Percentiles rank a stretch among this genome's conserved stretches.
These are phyloP conservation scores for Trichopus zeylanicus DNA, from an alignment of 116 monocot genomes.

Conservation along the genomic window DNA sequence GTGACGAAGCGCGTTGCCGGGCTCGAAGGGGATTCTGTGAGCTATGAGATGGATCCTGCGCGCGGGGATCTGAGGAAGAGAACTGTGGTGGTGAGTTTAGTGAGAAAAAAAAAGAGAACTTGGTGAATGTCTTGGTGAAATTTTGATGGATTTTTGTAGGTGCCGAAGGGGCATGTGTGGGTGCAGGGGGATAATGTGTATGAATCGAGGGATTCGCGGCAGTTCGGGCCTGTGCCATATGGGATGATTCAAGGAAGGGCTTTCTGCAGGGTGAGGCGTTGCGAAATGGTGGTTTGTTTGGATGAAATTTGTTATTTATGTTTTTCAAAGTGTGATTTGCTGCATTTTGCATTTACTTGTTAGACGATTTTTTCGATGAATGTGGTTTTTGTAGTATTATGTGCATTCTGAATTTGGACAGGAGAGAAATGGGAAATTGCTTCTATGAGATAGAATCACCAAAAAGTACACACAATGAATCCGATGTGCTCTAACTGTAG, in stretches of 20 bases:
- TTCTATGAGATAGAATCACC: too few relatives aligned
- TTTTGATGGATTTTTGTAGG: constrained; percentile 26
- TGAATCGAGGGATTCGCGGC: constrained; percentile 75
- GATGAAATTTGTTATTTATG: background rate
- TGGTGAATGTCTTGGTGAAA: background rate
- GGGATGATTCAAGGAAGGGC: constrained; percentile 71
- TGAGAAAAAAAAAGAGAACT: background rate
- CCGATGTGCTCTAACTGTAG: too few relatives aligned
- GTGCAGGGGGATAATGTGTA: constrained; percentile 84
- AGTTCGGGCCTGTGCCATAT: constrained; percentile 65
- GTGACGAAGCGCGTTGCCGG: constrained; percentile 69
- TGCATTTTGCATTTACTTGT: background rate
- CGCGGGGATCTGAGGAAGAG: constrained; percentile 13
- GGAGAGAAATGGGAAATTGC: too few relatives aligned
- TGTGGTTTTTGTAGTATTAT: too few relatives aligned
- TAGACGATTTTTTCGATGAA: background rate
- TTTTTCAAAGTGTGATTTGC: background rate
- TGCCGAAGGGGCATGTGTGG: constrained; percentile 86
- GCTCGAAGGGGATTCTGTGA: constrained; percentile 65
- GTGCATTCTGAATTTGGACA: too few relatives aligned
- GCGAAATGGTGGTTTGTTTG: background rate
- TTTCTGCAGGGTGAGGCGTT: constrained; percentile 53
- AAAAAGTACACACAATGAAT: too few relatives aligned
- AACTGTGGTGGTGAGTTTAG: constrained; percentile 46
- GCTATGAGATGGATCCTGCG: constrained; percentile 37